Percentiles rank a stretch among this genome's conserved stretches.
phyloP scores from a whole-genome alignment of 2,329 filamentous ascomycete species.

The Apiospora malaysiana region DNA sequence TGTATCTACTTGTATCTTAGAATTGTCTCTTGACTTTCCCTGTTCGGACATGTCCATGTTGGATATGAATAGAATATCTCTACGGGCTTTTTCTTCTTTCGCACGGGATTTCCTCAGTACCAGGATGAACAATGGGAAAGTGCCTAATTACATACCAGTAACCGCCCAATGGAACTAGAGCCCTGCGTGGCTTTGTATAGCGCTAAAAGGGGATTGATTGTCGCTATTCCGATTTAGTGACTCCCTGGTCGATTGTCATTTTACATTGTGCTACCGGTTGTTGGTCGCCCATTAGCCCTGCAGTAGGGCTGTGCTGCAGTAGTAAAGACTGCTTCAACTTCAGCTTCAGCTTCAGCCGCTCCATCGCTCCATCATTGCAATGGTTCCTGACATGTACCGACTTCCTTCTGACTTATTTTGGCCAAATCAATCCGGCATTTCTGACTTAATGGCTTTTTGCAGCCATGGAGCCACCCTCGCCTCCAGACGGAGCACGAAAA shows the following conservation, averaged over 20 bases:
- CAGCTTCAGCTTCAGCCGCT: background rate
- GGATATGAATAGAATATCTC: background rate
- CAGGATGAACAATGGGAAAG: background rate
- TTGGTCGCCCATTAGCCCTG: background rate
- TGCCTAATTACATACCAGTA: no score
- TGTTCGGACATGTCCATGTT: background rate
- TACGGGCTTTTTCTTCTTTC: background rate
- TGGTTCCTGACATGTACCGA: background rate
- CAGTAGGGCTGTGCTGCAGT: background rate
- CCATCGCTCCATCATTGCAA: background rate
- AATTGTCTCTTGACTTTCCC: no score
- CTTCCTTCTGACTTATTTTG: background rate
- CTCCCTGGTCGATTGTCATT: background rate
- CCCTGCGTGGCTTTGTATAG: no score
- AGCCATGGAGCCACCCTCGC: background rate
- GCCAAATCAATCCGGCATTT: background rate
- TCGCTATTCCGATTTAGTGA: no score
- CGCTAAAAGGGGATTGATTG: no score
- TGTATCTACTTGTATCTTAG: background rate
- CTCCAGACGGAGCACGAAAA: background rate
- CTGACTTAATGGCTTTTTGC: background rate
- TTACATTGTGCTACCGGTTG: background rate
- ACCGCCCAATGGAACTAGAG: no score
- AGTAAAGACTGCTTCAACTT: background rate
- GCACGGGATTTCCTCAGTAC: background rate